A percentile compares a stretch with the other conserved stretches of the same genome.
Conservation (phyloP, 2,329 filamentous ascomycete species). For the Aciculosporium take region DNA sequence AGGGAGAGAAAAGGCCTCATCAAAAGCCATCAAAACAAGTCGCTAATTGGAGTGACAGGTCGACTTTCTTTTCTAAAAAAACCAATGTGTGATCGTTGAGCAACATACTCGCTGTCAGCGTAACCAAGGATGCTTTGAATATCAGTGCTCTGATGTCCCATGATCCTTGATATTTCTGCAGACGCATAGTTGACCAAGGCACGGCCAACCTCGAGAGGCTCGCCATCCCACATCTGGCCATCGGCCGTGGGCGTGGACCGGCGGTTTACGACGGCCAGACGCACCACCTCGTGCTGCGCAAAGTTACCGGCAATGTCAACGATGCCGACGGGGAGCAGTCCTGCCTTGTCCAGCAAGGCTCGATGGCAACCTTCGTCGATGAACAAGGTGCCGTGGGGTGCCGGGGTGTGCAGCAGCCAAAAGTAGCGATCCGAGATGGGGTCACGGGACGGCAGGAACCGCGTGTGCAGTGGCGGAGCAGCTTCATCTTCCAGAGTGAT, state of each 20-base stretch:
- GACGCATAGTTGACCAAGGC: constrained; percentile 90
- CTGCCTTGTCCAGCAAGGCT: constrained; percentile 70
- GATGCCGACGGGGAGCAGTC: constrained; percentile 80
- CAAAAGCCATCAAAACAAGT: constrained; percentile 6
- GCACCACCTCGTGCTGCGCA: constrained; percentile 82
- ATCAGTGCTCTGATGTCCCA: constrained; percentile 68
- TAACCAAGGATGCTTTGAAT: constrained; percentile 75
- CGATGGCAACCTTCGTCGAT: constrained; percentile 81
- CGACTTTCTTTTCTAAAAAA: constrained; percentile 46
- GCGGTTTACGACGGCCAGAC: constrained; percentile 64
- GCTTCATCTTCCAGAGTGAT: constrained; percentile 12
- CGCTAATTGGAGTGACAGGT: constrained; percentile 32
- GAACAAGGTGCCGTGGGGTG: constrained; percentile 79
- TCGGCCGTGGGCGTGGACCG: constrained; percentile 24
- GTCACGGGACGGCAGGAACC: constrained; percentile 72
- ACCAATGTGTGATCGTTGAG: constrained; percentile 74
- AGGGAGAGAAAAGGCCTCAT: not conserved
- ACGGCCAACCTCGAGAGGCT: constrained; percentile 62
- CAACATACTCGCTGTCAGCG: constrained; percentile 88
- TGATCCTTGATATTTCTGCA: constrained; percentile 68
- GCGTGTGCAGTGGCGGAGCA: constrained; percentile 58
- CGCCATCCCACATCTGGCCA: constrained; percentile 34
- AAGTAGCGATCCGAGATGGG: constrained; percentile 91
- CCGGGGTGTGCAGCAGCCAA: constrained; percentile 88
- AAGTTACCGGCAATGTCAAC: constrained; percentile 81